These are phyloP conservation scores for Fomitopsis serialis DNA, from an alignment of 768 basidiomycete genomes.

Conservation along the genomic window DNA sequence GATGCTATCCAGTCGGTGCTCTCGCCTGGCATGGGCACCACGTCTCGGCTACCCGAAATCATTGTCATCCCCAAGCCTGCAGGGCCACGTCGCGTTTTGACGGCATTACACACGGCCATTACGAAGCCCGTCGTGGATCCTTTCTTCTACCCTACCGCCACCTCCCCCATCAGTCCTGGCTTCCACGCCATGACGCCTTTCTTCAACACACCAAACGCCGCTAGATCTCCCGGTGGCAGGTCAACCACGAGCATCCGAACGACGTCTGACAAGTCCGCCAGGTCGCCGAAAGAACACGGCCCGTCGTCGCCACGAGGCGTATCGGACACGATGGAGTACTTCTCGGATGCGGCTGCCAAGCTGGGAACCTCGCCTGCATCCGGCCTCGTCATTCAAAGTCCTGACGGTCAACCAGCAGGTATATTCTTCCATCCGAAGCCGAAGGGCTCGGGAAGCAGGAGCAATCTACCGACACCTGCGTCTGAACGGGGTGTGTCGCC, in stretches of 20 bases:
- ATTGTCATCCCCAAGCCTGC: slow-evolving; percentile 98
- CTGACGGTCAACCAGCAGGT: slow-evolving; percentile 90
- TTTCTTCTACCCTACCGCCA: slow-evolving; percentile 91
- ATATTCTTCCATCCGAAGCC: slow-evolving; percentile 87
- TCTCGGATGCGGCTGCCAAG: slow-evolving; percentile 57
- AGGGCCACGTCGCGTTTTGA: slow-evolving; percentile 89
- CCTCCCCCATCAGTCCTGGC: slow-evolving; percentile 79
- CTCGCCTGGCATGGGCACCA: slow-evolving; percentile 36
- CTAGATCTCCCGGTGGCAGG: slow-evolving; percentile 39
- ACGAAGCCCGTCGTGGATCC: slow-evolving; percentile 86
- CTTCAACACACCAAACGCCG: slow-evolving; percentile 28
- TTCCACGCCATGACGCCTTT: slow-evolving; percentile 42
- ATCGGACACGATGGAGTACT: slow-evolving; percentile 75
- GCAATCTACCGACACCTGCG: slow-evolving; percentile 5
- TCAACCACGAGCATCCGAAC: slow-evolving; percentile 44
- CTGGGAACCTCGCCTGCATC: slow-evolving; percentile 76
- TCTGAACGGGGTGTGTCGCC: slow-evolving; percentile 42
- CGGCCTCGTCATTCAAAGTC: slow-evolving; percentile 86
- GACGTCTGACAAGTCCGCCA: slow-evolving; percentile 58
- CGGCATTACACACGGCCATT: slow-evolving; percentile 86
- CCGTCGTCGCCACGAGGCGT: slow-evolving; percentile 71
- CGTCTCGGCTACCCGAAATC: slow-evolving; percentile 69
- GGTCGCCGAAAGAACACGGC: slow-evolving; percentile 46
- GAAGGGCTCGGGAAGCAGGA: slow-evolving; percentile 5
- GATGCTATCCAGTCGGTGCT: slow-evolving; percentile 75